Percentiles rank a stretch among this genome's conserved stretches.
phyloP scores from a whole-genome alignment of 2,329 filamentous ascomycete species.

The Penicillium olsonii region DNA sequence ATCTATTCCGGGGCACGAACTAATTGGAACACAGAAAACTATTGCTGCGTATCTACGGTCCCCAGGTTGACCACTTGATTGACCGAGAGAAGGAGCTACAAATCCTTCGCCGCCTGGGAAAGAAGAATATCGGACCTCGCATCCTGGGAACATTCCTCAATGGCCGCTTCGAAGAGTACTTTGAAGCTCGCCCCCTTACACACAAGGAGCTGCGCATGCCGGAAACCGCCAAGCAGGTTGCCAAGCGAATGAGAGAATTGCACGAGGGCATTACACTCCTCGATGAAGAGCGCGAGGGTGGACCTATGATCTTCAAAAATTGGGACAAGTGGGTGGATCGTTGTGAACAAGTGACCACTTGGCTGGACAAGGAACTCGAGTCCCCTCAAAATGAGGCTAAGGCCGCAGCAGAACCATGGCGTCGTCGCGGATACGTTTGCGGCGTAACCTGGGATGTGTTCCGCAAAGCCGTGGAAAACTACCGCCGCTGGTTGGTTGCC shows the following conservation, averaged over 20 bases:
- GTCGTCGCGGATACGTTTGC: constrained; percentile 72
- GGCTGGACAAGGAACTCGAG: constrained; percentile 61
- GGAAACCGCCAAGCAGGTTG: constrained; percentile 87
- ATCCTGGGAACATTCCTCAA: constrained; percentile 91
- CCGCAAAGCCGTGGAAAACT: constrained; percentile 71
- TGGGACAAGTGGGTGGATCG: constrained; percentile 89
- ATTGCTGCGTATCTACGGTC: constrained; percentile 87
- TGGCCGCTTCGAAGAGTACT: constrained; percentile 92
- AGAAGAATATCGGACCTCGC: constrained; percentile 90
- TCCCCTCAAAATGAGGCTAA: constrained; percentile 46
- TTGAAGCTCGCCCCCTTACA: constrained; percentile 80
- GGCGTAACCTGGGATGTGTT: constrained; percentile 83
- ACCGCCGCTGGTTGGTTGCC: constrained; percentile 71
- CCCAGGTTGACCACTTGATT: constrained; percentile 93
- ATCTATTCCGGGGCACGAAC: constrained; percentile 3
- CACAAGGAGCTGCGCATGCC: constrained; percentile 74
- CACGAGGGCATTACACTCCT: constrained; percentile 91
- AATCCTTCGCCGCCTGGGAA: constrained; percentile 80
- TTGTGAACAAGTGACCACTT: constrained; percentile 54
- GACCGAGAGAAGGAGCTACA: constrained; percentile 87
- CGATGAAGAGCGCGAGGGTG: constrained; percentile 72
- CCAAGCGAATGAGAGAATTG: constrained; percentile 94
- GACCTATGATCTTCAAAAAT: constrained; percentile 84
- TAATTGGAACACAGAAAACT: constrained; percentile 60
- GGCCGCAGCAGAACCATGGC: constrained; percentile 59